Evolutionary conservation across 345 rosid genomes (phyloP), one percentile per base, ranked within the genome.

Genomic region (Eutrema heterophyllum): DNA sequence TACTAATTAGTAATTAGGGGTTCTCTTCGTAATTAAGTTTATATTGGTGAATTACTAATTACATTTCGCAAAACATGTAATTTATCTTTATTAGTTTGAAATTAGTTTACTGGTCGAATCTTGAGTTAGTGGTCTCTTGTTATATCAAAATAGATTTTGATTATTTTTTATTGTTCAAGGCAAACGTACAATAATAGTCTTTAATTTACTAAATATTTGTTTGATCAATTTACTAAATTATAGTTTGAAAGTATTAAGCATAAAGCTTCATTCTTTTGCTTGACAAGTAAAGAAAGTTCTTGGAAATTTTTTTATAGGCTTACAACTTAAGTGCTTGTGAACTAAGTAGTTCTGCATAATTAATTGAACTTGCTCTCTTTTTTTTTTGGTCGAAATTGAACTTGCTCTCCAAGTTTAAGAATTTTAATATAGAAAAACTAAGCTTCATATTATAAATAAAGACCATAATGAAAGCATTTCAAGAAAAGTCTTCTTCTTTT

Each of bases 401-500:
- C 74, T 24, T 75, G 64, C 2, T 15, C 33, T 36, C 55, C 7
- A 75, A 61, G 74, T 56, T 44, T 8, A 2, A 43, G 0, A 0
- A 4, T 38, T 55, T 35, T 12, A 24, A 35, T n/a, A 36, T n/a
- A 1, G 14, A 24, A 44, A 35, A 53, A 24, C 14, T 7, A 64
- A 10, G 36, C 9, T 36, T 45, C 48, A 1, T 27, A 39, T 3
- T 15, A 56, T 65, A 66, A 12, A 73, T 27, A 56, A 46, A 46
- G 52, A 66, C 71, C 27, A 48, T 36, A 55, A 6, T 15, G 43
- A 65, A 38, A 64, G 7, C 30, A 53, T 64, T 65, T 16, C 50
- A 46, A 27, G 5, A 38, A 56, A 58, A 74, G 68, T 74, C 73
- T 49, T 48, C 18, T 30, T 58, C 61, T 67, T 74, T 74, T 67